Evolutionary conservation across 345 rosid genomes (phyloP).

Genomic region (Dipteronia sinensis): DNA sequence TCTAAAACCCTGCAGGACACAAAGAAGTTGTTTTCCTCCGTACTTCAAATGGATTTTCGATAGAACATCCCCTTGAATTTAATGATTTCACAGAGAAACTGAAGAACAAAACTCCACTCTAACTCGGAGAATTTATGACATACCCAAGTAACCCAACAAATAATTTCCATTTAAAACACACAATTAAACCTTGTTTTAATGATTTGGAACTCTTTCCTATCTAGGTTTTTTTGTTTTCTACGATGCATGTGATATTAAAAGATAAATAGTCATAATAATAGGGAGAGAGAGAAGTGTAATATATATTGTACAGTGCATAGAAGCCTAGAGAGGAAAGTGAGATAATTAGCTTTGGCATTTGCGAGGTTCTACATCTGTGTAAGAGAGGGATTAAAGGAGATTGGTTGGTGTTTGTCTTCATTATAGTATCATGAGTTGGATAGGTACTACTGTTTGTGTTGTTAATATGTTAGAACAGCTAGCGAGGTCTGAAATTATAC

Average conservation of each 20-base stretch:
- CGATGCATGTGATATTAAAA: slow-evolving; percentile 19
- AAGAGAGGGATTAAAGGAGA: slow-evolving; percentile 27
- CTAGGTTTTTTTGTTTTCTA: slow-evolving; percentile 19
- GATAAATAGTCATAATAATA: neutral
- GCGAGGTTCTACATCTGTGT: slow-evolving; percentile 31
- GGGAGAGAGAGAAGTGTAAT: neutral
- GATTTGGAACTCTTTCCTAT: neutral
- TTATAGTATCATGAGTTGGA: slow-evolving; percentile 33
- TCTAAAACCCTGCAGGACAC: neutral
- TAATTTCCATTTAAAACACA: slow-evolving; percentile 11
- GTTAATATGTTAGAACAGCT: slow-evolving; percentile 9
- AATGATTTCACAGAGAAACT: slow-evolving; percentile 25
- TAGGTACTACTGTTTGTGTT: slow-evolving; percentile 8
- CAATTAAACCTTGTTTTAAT: slow-evolving; percentile 18
- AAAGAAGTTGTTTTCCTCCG: neutral
- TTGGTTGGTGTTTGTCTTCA: slow-evolving; percentile 39
- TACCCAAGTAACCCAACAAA: slow-evolving; percentile 29
- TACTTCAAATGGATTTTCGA: slow-evolving; percentile 19
- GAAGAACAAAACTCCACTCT: neutral
- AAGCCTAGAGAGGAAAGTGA: slow-evolving; percentile 31
- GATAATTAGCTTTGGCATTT: slow-evolving; percentile 34
- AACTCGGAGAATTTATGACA: slow-evolving; percentile 26
- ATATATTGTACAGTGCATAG: neutral
- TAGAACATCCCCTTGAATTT: slow-evolving; percentile 25
- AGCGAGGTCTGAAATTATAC: slow-evolving; percentile 23